Base-by-base conservation (phyloP, 192 early-diverging fungal genomes). In the Umbelopsis vinacea region DNA sequence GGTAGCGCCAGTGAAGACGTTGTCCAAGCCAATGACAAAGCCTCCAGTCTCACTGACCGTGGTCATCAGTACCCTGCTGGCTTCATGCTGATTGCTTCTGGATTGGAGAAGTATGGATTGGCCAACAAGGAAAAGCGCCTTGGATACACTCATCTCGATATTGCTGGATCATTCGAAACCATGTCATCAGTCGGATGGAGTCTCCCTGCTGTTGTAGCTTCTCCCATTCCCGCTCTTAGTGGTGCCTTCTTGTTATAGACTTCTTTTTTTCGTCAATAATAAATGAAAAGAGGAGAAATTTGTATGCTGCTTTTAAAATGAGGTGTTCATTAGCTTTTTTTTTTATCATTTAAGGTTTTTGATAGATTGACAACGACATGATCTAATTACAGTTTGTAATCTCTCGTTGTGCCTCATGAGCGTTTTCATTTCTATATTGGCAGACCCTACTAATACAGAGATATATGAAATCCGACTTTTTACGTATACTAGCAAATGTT, bases 11-110 rank as follows among this genome's bases (percentile, higher is more conserved):
- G 85, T 21, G 94, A 96, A 79, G 93, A 96, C 71, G 92, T 95
- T 53, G 86, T 91, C 46, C 94, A 95, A 78, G 90, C 92, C 71
- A 95, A 95, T 77, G 80, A 85, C 72, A 84, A 88, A 72, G 78
- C 95, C 17, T 91, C 89, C 67, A 88, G 85, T 4, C 71, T 79
- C 77, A 96, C 92, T 15, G 75, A 83, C 71, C 90, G 95, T 73
- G 95, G 93, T 15, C 95, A 96, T 74, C 91, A 93, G 76, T 95
- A 88, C 79, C 95, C 95, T 35, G 93, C 91, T 19, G 95, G 92
- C 12, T 95, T 93, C 69, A 88, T 96, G 80, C 74, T 87, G 48
- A 76, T 92, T 70, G 93, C 94, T 4, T 89, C 93, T 26, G 93
- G 95, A 2, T 67, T 96, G 52, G 81, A 89, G 73, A 75, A 86